Percentiles rank a stretch among this genome's conserved stretches.
These are phyloP conservation scores for Fusarium napiforme DNA, from an alignment of 2,329 filamentous ascomycete genomes.

Conservation along the genomic window DNA sequence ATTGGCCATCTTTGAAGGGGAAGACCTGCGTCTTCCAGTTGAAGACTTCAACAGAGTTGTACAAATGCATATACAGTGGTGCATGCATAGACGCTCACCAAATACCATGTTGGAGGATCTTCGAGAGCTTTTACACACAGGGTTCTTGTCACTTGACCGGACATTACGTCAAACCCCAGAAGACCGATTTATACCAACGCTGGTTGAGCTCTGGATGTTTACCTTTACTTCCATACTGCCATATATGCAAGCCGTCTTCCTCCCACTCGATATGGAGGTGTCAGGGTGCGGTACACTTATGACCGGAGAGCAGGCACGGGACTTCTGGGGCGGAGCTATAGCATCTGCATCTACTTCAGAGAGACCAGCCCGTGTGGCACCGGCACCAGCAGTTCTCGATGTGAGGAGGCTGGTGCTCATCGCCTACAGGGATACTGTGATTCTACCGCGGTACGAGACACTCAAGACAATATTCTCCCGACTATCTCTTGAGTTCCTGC, in stretches of 20 bases:
- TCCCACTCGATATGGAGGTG: slow-evolving; percentile 93
- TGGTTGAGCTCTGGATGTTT: slow-evolving; percentile 94
- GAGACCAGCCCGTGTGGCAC: slow-evolving; percentile 56
- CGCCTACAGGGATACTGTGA: slow-evolving; percentile 87
- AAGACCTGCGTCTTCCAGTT: slow-evolving; percentile 80
- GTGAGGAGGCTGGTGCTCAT: slow-evolving; percentile 89
- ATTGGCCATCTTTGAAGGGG: slow-evolving; percentile 82
- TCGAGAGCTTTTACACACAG: slow-evolving; percentile 78
- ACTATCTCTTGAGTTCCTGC: slow-evolving; percentile 82
- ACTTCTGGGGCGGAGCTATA: slow-evolving; percentile 87
- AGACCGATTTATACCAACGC: slow-evolving; percentile 85
- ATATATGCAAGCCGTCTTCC: slow-evolving; percentile 93
- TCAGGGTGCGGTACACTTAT: slow-evolving; percentile 84
- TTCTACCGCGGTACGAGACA: slow-evolving; percentile 87
- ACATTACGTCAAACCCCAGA: slow-evolving; percentile 82
- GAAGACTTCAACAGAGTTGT: slow-evolving; percentile 87
- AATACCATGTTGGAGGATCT: slow-evolving; percentile 80
- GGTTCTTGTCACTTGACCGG: slow-evolving; percentile 87
- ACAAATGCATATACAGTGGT: slow-evolving; percentile 80
- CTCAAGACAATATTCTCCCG: slow-evolving; percentile 92
- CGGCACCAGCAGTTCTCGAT: slow-evolving; percentile 72
- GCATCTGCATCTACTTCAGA: slow-evolving; percentile 48
- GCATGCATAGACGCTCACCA: slow-evolving; percentile 77
- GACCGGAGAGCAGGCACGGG: slow-evolving; percentile 79
- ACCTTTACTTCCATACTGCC: slow-evolving; percentile 91